Base-by-base conservation (phyloP, 2,329 filamentous ascomycete genomes). In the Amylocarpus encephaloides region DNA sequence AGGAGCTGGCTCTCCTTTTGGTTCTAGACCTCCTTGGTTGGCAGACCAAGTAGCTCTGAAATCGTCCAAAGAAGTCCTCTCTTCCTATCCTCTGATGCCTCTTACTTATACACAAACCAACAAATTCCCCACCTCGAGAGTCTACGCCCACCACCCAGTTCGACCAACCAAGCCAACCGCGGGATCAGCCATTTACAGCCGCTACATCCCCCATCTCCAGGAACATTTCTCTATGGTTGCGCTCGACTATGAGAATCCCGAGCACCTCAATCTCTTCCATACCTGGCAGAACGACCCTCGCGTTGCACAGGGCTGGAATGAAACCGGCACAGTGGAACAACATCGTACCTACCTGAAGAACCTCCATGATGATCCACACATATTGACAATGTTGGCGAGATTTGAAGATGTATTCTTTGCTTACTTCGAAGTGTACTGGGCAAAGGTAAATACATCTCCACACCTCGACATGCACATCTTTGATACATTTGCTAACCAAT, bases 381-480 rank as follows among this genome's bases (percentile, higher is more conserved):
- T 84, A 54, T 70, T 89, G 46, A 79, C 82, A 19, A 71, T 91
- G 41, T 72, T 91, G 51, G 87, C 82, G 6, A 76, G 77, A 22
- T 92, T 88, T 64, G 78, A 91, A 49, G 83, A 85, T 29, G 75
- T 74, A 1, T 77, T 73, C 43, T 91, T 91, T 65, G 82, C 85
- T 0, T 91, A 91, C 65, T 90, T 87, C 64, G 87, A 92, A 66
- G 73, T 90, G 1, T 91, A 90, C 66, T 91, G 85, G 85, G 83
- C 81, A 33, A 82, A 81, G 72, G 77, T 78, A 68, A 54, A 67
- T 39, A 51, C 53, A 11, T 26, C 19, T 22, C 42, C 16, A 22
- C 15, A 15, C 12, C 6, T 18, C 7, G 4, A 7, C 22, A 32
- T 16, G 6, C 22, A 30, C n/a, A 30, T 40, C 40, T 35, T 18